A percentile compares a stretch with the other conserved stretches of the same genome.
phyloP scores from a whole-genome alignment of 106 monocot genomes.

The Agapanthus africanus region DNA sequence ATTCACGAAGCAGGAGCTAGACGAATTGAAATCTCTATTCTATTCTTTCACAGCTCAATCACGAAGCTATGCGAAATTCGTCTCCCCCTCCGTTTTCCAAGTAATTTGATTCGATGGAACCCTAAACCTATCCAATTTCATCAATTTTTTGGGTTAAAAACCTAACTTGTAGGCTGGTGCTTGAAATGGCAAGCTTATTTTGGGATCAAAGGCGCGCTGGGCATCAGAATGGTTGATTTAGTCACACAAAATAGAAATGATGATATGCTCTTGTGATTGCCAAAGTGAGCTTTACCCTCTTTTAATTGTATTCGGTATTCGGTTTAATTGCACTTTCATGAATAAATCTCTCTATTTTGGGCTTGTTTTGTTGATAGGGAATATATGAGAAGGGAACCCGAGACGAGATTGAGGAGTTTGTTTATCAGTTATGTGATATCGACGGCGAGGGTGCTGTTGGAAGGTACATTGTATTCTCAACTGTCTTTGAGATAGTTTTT shows the following conservation, averaged over 20 bases:
- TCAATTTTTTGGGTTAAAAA: background rate
- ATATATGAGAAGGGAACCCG: constrained; percentile 70
- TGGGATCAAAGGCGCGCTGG: constrained; percentile 46
- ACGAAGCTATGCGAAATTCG: constrained; percentile 38
- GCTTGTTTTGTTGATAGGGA: constrained; percentile 25
- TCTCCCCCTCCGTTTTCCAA: constrained; percentile 66
- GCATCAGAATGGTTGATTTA: constrained; percentile 55
- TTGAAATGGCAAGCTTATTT: constrained; percentile 42
- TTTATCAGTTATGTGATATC: constrained; percentile 73
- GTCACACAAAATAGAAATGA: constrained; percentile 46
- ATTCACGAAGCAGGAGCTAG: constrained; percentile 70
- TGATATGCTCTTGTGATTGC: constrained; percentile 66
- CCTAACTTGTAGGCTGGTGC: background rate
- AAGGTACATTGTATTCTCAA: too few relatives aligned
- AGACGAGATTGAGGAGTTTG: constrained; percentile 82
- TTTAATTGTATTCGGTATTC: background rate
- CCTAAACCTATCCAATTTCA: background rate
- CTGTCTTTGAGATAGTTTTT: too few relatives aligned
- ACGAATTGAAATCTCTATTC: constrained; percentile 60
- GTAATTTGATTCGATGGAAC: constrained; percentile 17
- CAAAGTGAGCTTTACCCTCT: constrained; percentile 37
- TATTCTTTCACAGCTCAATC: constrained; percentile 68
- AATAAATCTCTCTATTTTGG: background rate
- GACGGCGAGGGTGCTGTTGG: constrained; percentile 50
- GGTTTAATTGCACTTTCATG: background rate